Evolutionary conservation across 164 flowering plant genomes (phyloP).

Genomic region (Malania oleifera): DNA sequence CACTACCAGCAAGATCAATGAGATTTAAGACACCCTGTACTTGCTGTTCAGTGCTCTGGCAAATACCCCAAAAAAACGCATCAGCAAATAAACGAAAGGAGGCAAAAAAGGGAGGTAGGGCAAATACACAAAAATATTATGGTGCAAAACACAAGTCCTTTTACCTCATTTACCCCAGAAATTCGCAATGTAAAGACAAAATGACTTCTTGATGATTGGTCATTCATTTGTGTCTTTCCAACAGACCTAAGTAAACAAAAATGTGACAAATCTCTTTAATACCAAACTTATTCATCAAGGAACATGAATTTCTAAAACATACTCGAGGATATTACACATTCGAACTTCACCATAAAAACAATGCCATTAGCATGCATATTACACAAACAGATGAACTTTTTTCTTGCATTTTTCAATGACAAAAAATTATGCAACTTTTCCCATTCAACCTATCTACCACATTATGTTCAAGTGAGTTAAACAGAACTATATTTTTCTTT

Average conservation of each 20-base stretch:
- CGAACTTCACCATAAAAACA: too few relatives aligned
- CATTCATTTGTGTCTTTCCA: slow-evolving; percentile 25
- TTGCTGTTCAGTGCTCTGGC: slow-evolving; percentile 19
- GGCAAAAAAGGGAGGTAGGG: not conserved
- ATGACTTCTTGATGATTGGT: slow-evolving; percentile 28
- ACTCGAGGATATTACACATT: too few relatives aligned
- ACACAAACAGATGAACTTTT: too few relatives aligned
- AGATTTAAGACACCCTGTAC: slow-evolving; percentile 22
- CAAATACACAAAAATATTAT: not conserved
- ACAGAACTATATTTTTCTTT: too few relatives aligned
- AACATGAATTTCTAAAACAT: not conserved
- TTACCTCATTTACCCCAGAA: slow-evolving; percentile 22
- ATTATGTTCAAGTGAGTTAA: too few relatives aligned
- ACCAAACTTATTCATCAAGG: not conserved
- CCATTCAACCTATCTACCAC: too few relatives aligned
- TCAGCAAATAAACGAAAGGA: not conserved
- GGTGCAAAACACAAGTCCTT: too few relatives aligned
- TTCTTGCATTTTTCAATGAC: too few relatives aligned
- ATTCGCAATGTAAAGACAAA: slow-evolving; percentile 26
- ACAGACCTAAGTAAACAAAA: slow-evolving; percentile 16
- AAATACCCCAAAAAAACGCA: not conserved
- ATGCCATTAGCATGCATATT: too few relatives aligned
- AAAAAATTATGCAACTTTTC: too few relatives aligned
- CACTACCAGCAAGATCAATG: slow-evolving; percentile 28
- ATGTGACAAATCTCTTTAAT: not conserved